Conservation (phyloP, 805 yeast species). For the Wickerhamiella lipophila region DNA sequence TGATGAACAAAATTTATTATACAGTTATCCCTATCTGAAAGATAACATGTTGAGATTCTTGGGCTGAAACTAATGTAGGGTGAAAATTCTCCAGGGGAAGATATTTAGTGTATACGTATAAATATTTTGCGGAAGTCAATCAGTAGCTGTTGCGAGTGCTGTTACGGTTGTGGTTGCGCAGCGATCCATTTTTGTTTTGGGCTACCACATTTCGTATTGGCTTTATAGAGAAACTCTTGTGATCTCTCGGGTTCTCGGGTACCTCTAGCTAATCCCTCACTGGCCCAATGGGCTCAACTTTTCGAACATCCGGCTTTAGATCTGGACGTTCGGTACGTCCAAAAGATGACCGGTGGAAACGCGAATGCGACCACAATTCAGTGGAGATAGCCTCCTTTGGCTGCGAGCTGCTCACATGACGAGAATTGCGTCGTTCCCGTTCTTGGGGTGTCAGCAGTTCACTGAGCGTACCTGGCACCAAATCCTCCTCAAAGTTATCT, state of each 20-base stretch:
- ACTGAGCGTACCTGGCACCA: conserved; percentile 67
- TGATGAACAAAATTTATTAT: conserved; percentile 12
- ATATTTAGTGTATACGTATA: not conserved
- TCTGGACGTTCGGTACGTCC: conserved; percentile 12
- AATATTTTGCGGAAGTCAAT: not conserved
- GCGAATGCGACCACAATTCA: conserved; percentile 16
- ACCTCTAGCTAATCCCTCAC: not conserved
- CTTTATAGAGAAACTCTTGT: too few species aligned
- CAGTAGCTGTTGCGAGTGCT: too few species aligned
- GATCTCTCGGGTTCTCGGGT: too few species aligned
- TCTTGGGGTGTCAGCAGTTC: conserved; percentile 77
- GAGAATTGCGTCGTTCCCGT: conserved; percentile 52
- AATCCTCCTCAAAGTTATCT: conserved; percentile 52
- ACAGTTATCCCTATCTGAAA: conserved; percentile 13
- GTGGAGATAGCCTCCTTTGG: conserved; percentile 9
- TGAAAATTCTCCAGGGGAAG: not conserved
- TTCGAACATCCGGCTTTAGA: not conserved
- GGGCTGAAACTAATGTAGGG: conserved; percentile 6
- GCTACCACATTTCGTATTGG: too few species aligned
- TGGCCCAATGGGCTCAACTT: conserved; percentile 9
- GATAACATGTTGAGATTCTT: conserved; percentile 11
- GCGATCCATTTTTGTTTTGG: too few species aligned
- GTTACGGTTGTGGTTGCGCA: too few species aligned
- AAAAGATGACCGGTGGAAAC: conserved; percentile 16
- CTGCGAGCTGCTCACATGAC: conserved; percentile 24